Conservation (phyloP, 495 filamentous ascomycete species). For the Aspergillus heteromorphus region DNA sequence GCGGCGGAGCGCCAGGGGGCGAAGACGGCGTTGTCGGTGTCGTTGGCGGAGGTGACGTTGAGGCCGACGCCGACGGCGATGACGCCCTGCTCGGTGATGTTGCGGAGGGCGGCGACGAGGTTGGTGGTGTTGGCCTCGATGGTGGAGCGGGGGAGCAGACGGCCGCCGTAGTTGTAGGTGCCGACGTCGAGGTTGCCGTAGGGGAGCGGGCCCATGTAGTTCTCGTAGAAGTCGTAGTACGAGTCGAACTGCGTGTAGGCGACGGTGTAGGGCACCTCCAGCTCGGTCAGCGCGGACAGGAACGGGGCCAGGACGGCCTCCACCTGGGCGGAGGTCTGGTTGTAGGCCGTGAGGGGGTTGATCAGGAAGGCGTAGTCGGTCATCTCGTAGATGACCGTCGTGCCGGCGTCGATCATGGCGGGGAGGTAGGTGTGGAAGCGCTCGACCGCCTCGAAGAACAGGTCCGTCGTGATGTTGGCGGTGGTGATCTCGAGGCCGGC, state of each 20-base stretch:
- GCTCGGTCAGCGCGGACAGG: conserved; percentile 19
- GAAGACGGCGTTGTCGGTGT: conserved; percentile 47
- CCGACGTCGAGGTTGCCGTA: conserved; percentile 39
- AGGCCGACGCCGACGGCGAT: conserved; percentile 42
- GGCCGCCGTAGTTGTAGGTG: conserved; percentile 51
- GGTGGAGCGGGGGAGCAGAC: conserved; percentile 49
- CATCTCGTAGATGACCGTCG: conserved; percentile 44
- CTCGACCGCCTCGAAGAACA: conserved; percentile 39
- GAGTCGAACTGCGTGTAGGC: conserved; percentile 27
- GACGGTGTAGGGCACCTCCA: conserved; percentile 24
- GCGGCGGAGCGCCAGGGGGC: conserved; percentile 52
- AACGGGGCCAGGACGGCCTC: conserved; percentile 29
- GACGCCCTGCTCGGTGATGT: conserved; percentile 35
- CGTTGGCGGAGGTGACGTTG: conserved; percentile 35
- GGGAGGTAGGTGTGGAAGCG: conserved; percentile 43
- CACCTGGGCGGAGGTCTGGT: conserved; percentile 25
- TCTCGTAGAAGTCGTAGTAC: conserved; percentile 47
- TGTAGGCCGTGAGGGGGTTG: conserved; percentile 34
- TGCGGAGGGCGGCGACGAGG: conserved; percentile 31
- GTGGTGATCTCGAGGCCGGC: conserved; percentile 25
- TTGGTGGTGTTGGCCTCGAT: conserved; percentile 41
- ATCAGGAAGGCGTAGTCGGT: conserved; percentile 41
- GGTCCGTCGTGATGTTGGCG: conserved; percentile 27
- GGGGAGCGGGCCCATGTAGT: conserved; percentile 33
- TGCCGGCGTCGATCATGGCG: conserved; percentile 46